Evolutionary conservation across 148 eudicot species (phyloP).

Genomic region (Fallopia convolvulus): DNA sequence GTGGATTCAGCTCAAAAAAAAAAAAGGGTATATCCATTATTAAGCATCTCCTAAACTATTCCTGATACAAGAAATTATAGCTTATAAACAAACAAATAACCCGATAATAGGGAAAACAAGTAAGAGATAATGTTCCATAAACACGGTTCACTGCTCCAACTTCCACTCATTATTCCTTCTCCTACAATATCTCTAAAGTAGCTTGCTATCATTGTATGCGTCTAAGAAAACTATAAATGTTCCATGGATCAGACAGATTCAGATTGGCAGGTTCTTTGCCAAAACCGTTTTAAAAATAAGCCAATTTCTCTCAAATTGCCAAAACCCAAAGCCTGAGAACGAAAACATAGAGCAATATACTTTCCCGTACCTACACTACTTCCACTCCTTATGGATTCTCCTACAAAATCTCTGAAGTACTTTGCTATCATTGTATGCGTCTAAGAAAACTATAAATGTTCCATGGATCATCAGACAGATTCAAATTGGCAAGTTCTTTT

Average conservation of each 20-base stretch:
- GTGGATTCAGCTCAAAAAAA: background rate
- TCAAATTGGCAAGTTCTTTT: background rate
- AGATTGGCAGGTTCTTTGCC: background rate
- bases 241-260: background rate
- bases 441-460: background rate
- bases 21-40: background rate
- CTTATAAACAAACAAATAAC: background rate
- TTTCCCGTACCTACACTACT: background rate
- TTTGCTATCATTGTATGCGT: background rate
- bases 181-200: background rate
- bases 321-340: background rate
- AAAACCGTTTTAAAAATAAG: background rate
- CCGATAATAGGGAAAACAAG: background rate
- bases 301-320: background rate
- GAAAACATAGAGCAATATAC: background rate
- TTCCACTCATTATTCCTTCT: background rate
- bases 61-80: background rate
- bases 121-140: background rate
- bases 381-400: background rate
- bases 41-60: background rate
- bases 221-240: background rate
- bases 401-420: background rate
- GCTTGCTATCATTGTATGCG: background rate
- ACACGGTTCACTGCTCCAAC: background rate
- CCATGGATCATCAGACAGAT: background rate